These are phyloP conservation scores for Penicillium vulpinum DNA, from an alignment of 2,329 filamentous ascomycete genomes.

Conservation along the genomic window DNA sequence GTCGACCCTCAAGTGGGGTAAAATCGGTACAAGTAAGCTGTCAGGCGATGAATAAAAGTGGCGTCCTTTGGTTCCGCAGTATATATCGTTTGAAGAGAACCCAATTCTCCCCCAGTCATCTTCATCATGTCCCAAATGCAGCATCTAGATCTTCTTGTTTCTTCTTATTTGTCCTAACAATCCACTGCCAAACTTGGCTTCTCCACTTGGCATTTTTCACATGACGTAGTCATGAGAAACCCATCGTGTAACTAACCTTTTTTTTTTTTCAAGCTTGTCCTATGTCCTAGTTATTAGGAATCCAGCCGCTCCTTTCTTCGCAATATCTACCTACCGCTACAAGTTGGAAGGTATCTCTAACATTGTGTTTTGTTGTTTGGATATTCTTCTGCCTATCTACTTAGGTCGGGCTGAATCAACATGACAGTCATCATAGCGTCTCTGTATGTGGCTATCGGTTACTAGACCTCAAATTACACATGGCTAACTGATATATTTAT, in stretches of 20 bases:
- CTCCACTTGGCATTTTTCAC: slow-evolving; percentile 21
- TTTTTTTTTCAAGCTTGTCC: slow-evolving; percentile 11
- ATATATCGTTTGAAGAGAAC: background rate
- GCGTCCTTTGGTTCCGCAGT: background rate
- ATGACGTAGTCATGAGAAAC: slow-evolving; percentile 39
- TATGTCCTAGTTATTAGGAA: slow-evolving; percentile 1
- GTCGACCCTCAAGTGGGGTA: background rate
- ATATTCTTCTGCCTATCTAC: slow-evolving; percentile 10
- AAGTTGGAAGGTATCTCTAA: background rate
- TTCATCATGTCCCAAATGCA: background rate
- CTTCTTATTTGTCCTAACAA: background rate
- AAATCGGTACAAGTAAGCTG: background rate
- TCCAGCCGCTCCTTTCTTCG: background rate
- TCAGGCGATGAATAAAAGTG: background rate
- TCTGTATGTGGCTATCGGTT: slow-evolving; percentile 52
- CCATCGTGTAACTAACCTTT: slow-evolving; percentile 18
- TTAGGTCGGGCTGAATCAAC: slow-evolving; percentile 18
- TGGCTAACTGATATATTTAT: slow-evolving; percentile 7
- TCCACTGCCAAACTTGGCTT: slow-evolving; percentile 4
- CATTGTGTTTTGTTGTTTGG: background rate
- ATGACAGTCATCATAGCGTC: slow-evolving; percentile 64
- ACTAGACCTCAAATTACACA: background rate
- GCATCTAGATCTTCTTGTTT: background rate
- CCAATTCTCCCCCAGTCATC: too few relatives aligned
- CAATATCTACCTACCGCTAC: slow-evolving; percentile 3